Conservation (phyloP, 805 yeast species). For the Scheffersomyces amazonensis region DNA sequence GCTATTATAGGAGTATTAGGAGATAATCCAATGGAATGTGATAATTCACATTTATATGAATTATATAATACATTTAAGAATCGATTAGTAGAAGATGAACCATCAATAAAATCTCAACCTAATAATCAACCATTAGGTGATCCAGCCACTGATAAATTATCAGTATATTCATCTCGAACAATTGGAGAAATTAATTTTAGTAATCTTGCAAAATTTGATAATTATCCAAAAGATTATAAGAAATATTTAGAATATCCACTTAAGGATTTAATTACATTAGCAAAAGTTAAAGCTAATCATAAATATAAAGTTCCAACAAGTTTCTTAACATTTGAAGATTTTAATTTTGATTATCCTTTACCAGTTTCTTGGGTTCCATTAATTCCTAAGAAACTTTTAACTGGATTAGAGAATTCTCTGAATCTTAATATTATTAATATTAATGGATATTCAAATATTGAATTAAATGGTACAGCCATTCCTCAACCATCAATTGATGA, state of each 20-base stretch:
- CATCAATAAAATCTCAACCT: background rate
- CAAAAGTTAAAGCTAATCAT: constrained; percentile 17
- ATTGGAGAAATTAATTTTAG: constrained; percentile 17
- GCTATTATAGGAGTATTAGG: constrained; percentile 36
- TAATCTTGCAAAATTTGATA: background rate
- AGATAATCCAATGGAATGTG: constrained; percentile 22
- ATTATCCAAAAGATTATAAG: constrained; percentile 15
- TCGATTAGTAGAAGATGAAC: constrained; percentile 16
- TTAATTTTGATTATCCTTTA: constrained; percentile 26
- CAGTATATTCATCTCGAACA: constrained; percentile 2
- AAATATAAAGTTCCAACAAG: constrained; percentile 23
- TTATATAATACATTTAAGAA: constrained; percentile 29
- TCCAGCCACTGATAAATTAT: background rate
- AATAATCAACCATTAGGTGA: background rate
- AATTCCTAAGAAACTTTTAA: constrained; percentile 21
- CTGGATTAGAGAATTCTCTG: constrained; percentile 17
- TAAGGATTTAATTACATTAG: constrained; percentile 19
- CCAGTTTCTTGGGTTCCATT: constrained; percentile 41
- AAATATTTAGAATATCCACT: constrained; percentile 19
- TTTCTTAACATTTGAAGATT: constrained; percentile 21
- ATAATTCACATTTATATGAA: constrained; percentile 28
- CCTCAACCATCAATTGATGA: background rate
- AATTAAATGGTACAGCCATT: constrained; percentile 12
- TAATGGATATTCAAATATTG: constrained; percentile 28
- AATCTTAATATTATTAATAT: constrained; percentile 23